Conservation (phyloP, 78 protist genomes). For the Mastigamoeba balamuthi region DNA sequence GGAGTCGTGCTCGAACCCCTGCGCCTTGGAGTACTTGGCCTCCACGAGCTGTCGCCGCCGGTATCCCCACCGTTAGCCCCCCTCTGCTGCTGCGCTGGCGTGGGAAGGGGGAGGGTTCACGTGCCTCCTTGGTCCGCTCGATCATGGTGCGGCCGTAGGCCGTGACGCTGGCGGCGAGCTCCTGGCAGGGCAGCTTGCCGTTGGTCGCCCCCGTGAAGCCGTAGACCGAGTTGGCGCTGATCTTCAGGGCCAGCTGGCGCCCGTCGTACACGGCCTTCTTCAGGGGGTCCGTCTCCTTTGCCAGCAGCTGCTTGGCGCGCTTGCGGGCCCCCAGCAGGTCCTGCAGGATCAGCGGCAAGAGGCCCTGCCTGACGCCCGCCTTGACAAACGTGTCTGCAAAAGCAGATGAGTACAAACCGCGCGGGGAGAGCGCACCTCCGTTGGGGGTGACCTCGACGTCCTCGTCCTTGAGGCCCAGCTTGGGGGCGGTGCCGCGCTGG, state of each 20-base stretch:
- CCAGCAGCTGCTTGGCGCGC: slow-evolving; percentile 83
- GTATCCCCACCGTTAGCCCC: no score
- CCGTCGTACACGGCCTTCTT: slow-evolving; percentile 86
- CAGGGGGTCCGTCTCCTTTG: slow-evolving; percentile 87
- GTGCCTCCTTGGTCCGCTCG: slow-evolving; percentile 64
- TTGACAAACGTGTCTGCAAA: slow-evolving; percentile 57
- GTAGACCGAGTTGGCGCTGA: slow-evolving; percentile 99
- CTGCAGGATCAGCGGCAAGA: slow-evolving; percentile 89
- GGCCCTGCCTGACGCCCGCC: slow-evolving; percentile 67
- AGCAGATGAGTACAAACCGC: neutral
- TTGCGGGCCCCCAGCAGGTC: slow-evolving; percentile 93
- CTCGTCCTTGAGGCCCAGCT: slow-evolving; percentile 3
- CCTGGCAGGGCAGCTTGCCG: slow-evolving; percentile 96
- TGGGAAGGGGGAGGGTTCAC: no score
- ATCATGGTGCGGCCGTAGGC: slow-evolving; percentile 98
- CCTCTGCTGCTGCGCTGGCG: no score
- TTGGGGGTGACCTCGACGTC: slow-evolving; percentile 55
- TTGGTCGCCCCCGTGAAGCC: slow-evolving; percentile 99
- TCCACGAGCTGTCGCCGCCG: slow-evolving; percentile 57
- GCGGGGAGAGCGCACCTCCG: slow-evolving; percentile 20
- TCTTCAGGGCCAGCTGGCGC: slow-evolving; percentile 97
- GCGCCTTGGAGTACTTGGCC: slow-evolving; percentile 52
- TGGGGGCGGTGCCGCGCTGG: neutral
- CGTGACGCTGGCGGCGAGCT: slow-evolving; percentile 89
- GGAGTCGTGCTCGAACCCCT: slow-evolving; percentile 82